phyloP scores from a whole-genome alignment of 306 rosid genomes.

The Pyrus bretschneideri region DNA sequence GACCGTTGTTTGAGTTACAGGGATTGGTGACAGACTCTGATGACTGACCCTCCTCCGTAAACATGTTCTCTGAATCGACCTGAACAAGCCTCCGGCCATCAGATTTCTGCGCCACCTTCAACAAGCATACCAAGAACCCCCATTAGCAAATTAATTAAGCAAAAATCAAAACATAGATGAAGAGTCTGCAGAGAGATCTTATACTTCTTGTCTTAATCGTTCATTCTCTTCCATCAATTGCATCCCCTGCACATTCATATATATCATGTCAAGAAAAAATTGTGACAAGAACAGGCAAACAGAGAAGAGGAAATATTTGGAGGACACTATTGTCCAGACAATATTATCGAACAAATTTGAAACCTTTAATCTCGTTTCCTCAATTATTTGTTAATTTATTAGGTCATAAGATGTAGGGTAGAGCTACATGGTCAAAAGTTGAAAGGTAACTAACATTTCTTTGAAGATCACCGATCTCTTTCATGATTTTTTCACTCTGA shows the following conservation, averaged over 20 bases:
- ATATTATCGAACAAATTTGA: neutral
- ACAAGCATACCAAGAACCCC: neutral
- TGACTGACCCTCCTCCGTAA: constrained; percentile 74
- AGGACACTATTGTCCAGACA: neutral
- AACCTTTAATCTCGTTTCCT: neutral
- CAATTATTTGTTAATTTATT: neutral
- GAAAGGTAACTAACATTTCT: constrained; percentile 54
- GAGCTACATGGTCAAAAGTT: neutral
- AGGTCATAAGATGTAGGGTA: neutral
- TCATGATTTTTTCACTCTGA: constrained; percentile 75
- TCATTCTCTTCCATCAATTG: constrained; percentile 70
- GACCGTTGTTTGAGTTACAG: constrained; percentile 52
- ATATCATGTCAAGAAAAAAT: neutral
- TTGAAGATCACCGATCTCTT: constrained; percentile 64
- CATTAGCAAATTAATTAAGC: neutral
- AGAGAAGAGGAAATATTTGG: neutral
- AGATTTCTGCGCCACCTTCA: constrained; percentile 35
- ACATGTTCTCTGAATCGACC: constrained; percentile 33
- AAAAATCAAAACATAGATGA: neutral
- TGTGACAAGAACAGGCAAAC: neutral
- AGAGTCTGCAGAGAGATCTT: neutral
- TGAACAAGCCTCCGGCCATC: constrained; percentile 24
- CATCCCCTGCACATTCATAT: constrained; percentile 41
- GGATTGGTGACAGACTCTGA: constrained; percentile 67
- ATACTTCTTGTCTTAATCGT: constrained; percentile 57